Evolutionary conservation across 306 rosid species (phyloP).

Genomic region (Delonix regia): DNA sequence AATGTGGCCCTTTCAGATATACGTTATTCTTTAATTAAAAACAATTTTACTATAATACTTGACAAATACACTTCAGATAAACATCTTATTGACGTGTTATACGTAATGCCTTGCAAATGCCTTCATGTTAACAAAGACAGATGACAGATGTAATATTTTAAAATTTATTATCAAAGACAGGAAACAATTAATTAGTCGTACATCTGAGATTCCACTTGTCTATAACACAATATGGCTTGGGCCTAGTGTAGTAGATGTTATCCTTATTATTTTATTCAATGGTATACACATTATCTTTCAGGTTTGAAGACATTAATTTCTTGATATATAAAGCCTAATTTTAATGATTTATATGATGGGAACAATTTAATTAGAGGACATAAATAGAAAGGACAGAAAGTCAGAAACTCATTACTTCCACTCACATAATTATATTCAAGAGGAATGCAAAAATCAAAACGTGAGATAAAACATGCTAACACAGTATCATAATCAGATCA

Average conservation of each 20-base stretch:
- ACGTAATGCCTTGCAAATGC: constrained; percentile 24
- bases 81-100: not conserved
- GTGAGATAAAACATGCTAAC: constrained; percentile 3
- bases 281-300: constrained; percentile 9
- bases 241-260: not conserved
- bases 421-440: constrained; percentile 20
- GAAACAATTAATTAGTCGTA: not conserved
- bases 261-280: not conserved
- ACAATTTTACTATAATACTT: constrained; percentile 3
- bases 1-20: not conserved
- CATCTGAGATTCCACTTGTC: not conserved
- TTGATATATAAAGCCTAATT: not conserved
- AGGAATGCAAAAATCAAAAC: not conserved
- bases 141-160: not conserved
- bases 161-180: not conserved
- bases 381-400: constrained; percentile 18
- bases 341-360: not conserved
- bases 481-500: constrained; percentile 16
- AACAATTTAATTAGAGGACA: constrained; percentile 11
- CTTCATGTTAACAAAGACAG: not conserved
- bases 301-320: constrained; percentile 11
- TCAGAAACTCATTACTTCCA: not conserved
- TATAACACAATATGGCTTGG: not conserved
- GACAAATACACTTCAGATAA: not conserved
- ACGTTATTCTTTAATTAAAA: not conserved